Evolutionary conservation across 1,284 basidiomycete genomes (phyloP).

Genomic region (Lignosus rhinocerotis): DNA sequence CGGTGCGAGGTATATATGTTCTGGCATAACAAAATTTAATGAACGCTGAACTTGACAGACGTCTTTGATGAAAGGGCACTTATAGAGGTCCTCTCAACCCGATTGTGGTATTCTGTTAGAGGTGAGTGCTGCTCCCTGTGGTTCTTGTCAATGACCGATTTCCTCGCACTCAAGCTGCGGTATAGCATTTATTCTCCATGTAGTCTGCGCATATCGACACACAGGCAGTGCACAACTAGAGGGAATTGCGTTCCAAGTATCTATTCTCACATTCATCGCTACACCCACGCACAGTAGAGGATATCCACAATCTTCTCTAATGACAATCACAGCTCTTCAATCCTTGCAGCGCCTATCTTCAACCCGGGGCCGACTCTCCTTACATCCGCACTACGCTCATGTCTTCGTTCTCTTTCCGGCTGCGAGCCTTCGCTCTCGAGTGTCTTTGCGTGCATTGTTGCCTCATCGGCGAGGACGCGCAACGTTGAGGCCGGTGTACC

Average conservation of each 20-base stretch:
- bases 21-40: too few relatives aligned
- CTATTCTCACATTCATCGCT: background rate
- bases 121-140: background rate
- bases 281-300: background rate
- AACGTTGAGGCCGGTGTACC: constrained; percentile 42
- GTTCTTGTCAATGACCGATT: background rate
- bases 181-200: background rate
- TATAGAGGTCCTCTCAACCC: background rate
- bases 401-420: background rate
- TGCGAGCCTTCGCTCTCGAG: constrained; percentile 21
- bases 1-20: too few relatives aligned
- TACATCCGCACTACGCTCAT: background rate
- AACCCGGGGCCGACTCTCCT: background rate
- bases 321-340: constrained; percentile 10
- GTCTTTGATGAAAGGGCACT: background rate
- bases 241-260: background rate
- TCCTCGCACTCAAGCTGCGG: too few relatives aligned
- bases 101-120: background rate
- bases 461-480: constrained; percentile 44
- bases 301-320: background rate
- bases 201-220: too few relatives aligned
- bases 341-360: constrained; percentile 1
- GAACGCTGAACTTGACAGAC: background rate
- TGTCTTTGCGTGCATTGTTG: constrained; percentile 29
- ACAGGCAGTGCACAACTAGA: background rate